Evolutionary conservation across 2,329 filamentous ascomycete genomes (phyloP).

Genomic region (Septoria petroselini): DNA sequence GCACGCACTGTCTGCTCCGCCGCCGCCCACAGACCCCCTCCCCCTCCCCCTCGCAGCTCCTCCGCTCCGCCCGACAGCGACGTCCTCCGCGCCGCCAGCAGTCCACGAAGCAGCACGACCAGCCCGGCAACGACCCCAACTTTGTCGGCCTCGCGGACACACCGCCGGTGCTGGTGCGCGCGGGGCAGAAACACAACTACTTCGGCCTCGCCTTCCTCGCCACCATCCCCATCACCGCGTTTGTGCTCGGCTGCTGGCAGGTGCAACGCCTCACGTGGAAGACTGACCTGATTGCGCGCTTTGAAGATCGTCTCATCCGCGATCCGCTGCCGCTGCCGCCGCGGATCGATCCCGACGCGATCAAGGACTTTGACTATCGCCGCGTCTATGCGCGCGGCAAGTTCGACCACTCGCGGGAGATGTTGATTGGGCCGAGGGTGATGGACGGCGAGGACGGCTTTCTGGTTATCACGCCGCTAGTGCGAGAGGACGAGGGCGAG

Average conservation of each 20-base stretch:
- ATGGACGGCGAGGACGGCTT: slow-evolving; percentile 86
- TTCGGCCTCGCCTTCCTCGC: slow-evolving; percentile 32
- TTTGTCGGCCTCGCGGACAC: slow-evolving; percentile 87
- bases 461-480: slow-evolving; percentile 86
- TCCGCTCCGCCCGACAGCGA: slow-evolving; percentile 23
- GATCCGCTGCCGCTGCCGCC: slow-evolving; percentile 82
- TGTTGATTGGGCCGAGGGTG: slow-evolving; percentile 89
- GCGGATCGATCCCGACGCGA: slow-evolving; percentile 72
- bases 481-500: slow-evolving; percentile 56
- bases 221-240: slow-evolving; percentile 89
- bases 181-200: slow-evolving; percentile 66
- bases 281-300: slow-evolving; percentile 82
- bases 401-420: slow-evolving; percentile 86
- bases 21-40: slow-evolving; percentile 31
- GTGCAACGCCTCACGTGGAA: slow-evolving; percentile 93
- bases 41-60: slow-evolving; percentile 21
- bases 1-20: slow-evolving; percentile 31
- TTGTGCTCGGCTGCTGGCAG: slow-evolving; percentile 90
- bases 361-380: slow-evolving; percentile 88
- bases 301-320: slow-evolving; percentile 85
- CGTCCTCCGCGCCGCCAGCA: slow-evolving; percentile 37
- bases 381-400: slow-evolving; percentile 71
- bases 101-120: slow-evolving; percentile 51
- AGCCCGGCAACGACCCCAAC: slow-evolving; percentile 69
- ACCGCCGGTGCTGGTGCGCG: slow-evolving; percentile 74